These are phyloP conservation scores for Salvia sclarea DNA, from an alignment of 305 asterid species.

Conservation along the genomic window DNA sequence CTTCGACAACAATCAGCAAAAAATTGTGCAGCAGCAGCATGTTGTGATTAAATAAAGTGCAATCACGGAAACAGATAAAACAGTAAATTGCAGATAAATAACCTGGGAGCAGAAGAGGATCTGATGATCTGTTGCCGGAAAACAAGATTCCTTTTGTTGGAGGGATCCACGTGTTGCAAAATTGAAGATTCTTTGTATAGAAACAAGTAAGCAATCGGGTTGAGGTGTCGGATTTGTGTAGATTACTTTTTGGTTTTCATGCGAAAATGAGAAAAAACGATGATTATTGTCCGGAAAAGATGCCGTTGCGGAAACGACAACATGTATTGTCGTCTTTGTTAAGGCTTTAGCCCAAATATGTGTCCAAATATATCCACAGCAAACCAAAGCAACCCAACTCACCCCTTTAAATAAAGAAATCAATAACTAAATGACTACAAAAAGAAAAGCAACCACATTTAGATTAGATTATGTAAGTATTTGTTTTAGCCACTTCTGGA, in stretches of 20 bases:
- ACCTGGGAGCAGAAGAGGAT: conserved; percentile 46
- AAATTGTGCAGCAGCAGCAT: not conserved
- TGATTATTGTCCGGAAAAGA: conserved; percentile 10
- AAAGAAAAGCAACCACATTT: not conserved
- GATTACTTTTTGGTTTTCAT: conserved; percentile 2
- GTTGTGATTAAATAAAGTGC: conserved; percentile 11
- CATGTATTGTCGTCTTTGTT: not conserved
- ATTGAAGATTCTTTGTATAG: not conserved
- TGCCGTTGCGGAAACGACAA: conserved; percentile 6
- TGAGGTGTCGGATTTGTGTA: conserved; percentile 23
- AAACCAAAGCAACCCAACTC: too few relatives aligned
- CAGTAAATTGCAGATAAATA: conserved; percentile 24
- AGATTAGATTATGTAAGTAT: too few relatives aligned
- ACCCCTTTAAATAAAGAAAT: too few relatives aligned
- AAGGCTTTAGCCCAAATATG: not conserved
- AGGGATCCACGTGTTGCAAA: conserved; percentile 45
- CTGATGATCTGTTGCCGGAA: conserved; percentile 37
- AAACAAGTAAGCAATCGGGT: conserved; percentile 19
- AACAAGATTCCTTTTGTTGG: conserved; percentile 28
- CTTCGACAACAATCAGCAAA: conserved; percentile 13
- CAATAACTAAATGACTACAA: too few relatives aligned
- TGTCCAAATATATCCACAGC: too few relatives aligned
- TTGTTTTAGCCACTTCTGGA: too few relatives aligned
- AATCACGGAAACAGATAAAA: conserved; percentile 9
- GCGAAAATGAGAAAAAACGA: not conserved